Base-by-base conservation (phyloP, 2,329 filamentous ascomycete genomes). In the Pseudocercospora musae region DNA sequence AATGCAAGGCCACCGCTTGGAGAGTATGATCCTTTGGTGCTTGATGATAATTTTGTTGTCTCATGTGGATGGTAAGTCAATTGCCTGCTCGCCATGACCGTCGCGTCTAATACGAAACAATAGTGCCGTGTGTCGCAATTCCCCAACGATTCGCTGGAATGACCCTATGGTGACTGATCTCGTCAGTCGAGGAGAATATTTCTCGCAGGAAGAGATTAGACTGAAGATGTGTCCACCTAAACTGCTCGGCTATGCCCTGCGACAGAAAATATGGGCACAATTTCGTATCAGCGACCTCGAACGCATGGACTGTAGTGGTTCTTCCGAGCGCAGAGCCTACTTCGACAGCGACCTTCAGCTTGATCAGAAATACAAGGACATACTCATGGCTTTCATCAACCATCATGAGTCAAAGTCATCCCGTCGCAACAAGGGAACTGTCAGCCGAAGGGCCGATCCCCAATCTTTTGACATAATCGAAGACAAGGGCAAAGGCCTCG, bases 401-500 rank as follows among this genome's bases (percentile, higher is more conserved):
- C 18, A 33, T 33, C 54, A 44, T 9, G 37, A 40, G 37, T 40
- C 37, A 25, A 25, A 25, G 23, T 25, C 23, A 25, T 25, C 23
- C 23, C 23, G 23, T 25, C 23, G 23, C 23, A 25, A 15, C 23
- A 23, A 31, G 44, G 15, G 56, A 15, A 48, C 25, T 9, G n/a
- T 10, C 40, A 31, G 40, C 5, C 11, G n/a, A 27, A 21, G 37
- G 23, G 54, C 48, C 20, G 48, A 50, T 2, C 20, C 25, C 5
- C 20, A 37, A 46, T 23, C 37, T 9, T 20, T 46, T 10, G 63
- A 66, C 25, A 42, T 66, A 11, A 56, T 66, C 15, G 61, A 62
- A 49, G 61, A 58, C 23, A 66, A 66, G 46, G 64, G 64, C 13
- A 46, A 58, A 21, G 77, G 77, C 0, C 60, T 78, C 0, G 64